Evolutionary conservation across 345 rosid genomes (phyloP).

Genomic region (Hypericum androsaemum): DNA sequence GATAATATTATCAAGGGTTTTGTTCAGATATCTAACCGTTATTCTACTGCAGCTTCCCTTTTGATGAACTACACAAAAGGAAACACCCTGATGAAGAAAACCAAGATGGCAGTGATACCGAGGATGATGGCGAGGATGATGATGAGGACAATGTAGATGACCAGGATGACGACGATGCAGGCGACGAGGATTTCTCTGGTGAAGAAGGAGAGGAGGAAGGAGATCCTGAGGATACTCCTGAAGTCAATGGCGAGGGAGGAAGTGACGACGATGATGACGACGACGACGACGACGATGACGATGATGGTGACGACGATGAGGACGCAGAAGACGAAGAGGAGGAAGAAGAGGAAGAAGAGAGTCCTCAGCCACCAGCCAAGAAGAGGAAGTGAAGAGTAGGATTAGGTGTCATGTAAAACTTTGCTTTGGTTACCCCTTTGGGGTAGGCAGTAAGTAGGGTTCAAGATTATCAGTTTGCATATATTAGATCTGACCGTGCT

Average conservation of each 20-base stretch:
- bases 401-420: background rate
- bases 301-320: background rate
- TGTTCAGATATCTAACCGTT: background rate
- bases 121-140: slow-evolving; percentile 25
- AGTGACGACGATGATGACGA: background rate
- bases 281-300: background rate
- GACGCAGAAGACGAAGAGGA: background rate
- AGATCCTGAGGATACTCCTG: slow-evolving; percentile 16
- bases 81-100: slow-evolving; percentile 34
- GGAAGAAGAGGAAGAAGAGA: background rate
- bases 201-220: background rate
- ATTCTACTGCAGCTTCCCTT: slow-evolving; percentile 29
- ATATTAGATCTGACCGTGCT: slow-evolving; percentile 13
- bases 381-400: slow-evolving; percentile 7
- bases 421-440: background rate
- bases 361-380: slow-evolving; percentile 8
- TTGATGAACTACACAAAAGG: slow-evolving; percentile 24
- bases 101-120: slow-evolving; percentile 38
- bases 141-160: background rate
- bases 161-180: slow-evolving; percentile 5
- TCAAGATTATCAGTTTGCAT: slow-evolving; percentile 15
- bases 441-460: slow-evolving; percentile 8
- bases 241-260: slow-evolving; percentile 11
- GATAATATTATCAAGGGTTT: background rate
- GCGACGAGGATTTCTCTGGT: background rate